Evolutionary conservation across 805 yeast genomes (phyloP).

Genomic region (Kuraishia hungarica): DNA sequence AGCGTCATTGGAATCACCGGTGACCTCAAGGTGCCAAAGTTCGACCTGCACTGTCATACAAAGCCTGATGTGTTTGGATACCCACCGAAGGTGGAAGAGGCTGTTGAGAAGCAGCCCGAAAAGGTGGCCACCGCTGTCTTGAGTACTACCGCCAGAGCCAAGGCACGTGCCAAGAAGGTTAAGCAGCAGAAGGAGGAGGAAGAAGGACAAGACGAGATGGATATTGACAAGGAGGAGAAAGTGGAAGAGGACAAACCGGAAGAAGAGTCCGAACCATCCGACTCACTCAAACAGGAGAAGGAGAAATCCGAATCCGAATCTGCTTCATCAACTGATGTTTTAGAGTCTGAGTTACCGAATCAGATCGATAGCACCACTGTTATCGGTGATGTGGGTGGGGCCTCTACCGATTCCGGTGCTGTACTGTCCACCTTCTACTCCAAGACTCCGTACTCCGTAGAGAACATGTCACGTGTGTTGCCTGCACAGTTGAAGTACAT

Average conservation of each 20-base stretch:
- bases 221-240: constrained; percentile 18
- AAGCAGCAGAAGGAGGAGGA: constrained; percentile 43
- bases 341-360: constrained; percentile 6
- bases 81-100: constrained; percentile 81
- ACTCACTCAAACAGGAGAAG: constrained; percentile 3
- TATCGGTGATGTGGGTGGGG: constrained; percentile 9
- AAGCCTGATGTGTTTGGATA: constrained; percentile 76
- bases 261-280: constrained; percentile 8
- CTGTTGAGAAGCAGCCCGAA: constrained; percentile 75
- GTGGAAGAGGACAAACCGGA: constrained; percentile 33
- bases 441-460: constrained; percentile 59
- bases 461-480: constrained; percentile 79
- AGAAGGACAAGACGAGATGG: constrained; percentile 26
- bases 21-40: constrained; percentile 81
- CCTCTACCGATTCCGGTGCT: constrained; percentile 35
- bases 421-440: constrained; percentile 28
- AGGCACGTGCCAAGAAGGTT: constrained; percentile 75
- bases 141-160: constrained; percentile 91
- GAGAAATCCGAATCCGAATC: not conserved
- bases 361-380: constrained; percentile 24
- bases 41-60: constrained; percentile 73
- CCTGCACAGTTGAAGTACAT: constrained; percentile 84
- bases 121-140: constrained; percentile 88
- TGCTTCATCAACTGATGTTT: too few relatives aligned
- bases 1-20: constrained; percentile 78